These are phyloP conservation scores for Naumovozyma dairenensis DNA, from an alignment of 805 yeast species.

Conservation along the genomic window DNA sequence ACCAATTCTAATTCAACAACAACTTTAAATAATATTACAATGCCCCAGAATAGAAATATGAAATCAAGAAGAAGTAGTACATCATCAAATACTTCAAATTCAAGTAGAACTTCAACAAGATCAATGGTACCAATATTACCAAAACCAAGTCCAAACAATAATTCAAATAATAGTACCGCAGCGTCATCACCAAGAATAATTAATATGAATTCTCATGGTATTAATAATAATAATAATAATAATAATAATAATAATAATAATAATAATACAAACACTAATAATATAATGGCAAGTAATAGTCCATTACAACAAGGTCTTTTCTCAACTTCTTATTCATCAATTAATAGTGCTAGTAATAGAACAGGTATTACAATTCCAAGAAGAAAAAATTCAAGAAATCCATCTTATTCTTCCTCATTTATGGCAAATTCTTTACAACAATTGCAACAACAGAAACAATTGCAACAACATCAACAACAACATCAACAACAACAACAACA, in stretches of 20 bases:
- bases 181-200: background rate
- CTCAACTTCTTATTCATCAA: slow-evolving; percentile 19
- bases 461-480: slow-evolving; percentile 3
- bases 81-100: slow-evolving; percentile 25
- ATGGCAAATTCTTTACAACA: slow-evolving; percentile 23
- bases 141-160: slow-evolving; percentile 21
- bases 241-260: slow-evolving; percentile 27
- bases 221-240: slow-evolving; percentile 14
- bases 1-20: background rate
- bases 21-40: background rate
- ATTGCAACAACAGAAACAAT: slow-evolving; percentile 14
- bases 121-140: slow-evolving; percentile 30
- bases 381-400: slow-evolving; percentile 22
- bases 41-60: background rate
- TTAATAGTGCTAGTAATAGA: no score
- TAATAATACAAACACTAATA: slow-evolving; percentile 9
- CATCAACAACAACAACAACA: slow-evolving; percentile 10
- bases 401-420: slow-evolving; percentile 25
- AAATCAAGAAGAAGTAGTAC: slow-evolving; percentile 25
- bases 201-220: slow-evolving; percentile 5
- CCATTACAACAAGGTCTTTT: slow-evolving; percentile 16
- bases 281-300: slow-evolving; percentile 8
- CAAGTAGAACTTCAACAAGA: slow-evolving; percentile 25
- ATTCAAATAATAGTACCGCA: slow-evolving; percentile 1
- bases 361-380: slow-evolving; percentile 23